These are phyloP conservation scores for Podaxis rugospora DNA, from an alignment of 768 basidiomycete species.

Conservation along the genomic window DNA sequence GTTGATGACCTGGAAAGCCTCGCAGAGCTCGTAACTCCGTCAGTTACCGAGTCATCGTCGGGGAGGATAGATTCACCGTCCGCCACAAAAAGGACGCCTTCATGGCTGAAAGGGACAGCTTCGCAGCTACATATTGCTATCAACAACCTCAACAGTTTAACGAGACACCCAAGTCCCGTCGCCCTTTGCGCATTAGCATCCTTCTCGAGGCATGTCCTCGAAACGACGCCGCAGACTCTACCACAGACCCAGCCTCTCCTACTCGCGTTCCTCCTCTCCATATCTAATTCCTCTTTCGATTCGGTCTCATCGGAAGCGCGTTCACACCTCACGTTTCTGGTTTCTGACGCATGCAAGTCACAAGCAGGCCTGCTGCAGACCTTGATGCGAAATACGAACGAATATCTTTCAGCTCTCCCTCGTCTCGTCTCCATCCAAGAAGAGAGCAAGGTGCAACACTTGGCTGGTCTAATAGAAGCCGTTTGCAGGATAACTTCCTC, in stretches of 20 bases:
- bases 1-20: slow-evolving; percentile 66
- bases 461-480: slow-evolving; percentile 63
- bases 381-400: slow-evolving; percentile 56
- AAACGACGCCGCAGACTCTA: slow-evolving; percentile 54
- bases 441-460: slow-evolving; percentile 71
- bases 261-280: slow-evolving; percentile 67
- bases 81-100: slow-evolving; percentile 54
- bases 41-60: slow-evolving; percentile 14
- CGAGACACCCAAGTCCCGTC: slow-evolving; percentile 65
- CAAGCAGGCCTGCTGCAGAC: slow-evolving; percentile 47
- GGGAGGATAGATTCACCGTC: slow-evolving; percentile 30
- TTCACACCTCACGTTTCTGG: slow-evolving; percentile 40
- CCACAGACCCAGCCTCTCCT: slow-evolving; percentile 65
- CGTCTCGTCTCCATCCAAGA: slow-evolving; percentile 64
- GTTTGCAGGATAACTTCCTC: slow-evolving; percentile 50
- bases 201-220: slow-evolving; percentile 54
- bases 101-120: slow-evolving; percentile 80
- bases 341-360: slow-evolving; percentile 35
- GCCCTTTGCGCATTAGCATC: slow-evolving; percentile 56
- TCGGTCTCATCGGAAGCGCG: slow-evolving; percentile 49
- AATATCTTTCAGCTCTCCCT: slow-evolving; percentile 68
- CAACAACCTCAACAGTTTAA: slow-evolving; percentile 65
- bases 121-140: slow-evolving; percentile 83
- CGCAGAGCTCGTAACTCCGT: slow-evolving; percentile 25
- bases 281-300: slow-evolving; percentile 57